Percentiles rank a stretch among this genome's conserved stretches.
Conservation (phyloP, 2,329 filamentous ascomycete species). For the Colletotrichum nymphaeae region DNA sequence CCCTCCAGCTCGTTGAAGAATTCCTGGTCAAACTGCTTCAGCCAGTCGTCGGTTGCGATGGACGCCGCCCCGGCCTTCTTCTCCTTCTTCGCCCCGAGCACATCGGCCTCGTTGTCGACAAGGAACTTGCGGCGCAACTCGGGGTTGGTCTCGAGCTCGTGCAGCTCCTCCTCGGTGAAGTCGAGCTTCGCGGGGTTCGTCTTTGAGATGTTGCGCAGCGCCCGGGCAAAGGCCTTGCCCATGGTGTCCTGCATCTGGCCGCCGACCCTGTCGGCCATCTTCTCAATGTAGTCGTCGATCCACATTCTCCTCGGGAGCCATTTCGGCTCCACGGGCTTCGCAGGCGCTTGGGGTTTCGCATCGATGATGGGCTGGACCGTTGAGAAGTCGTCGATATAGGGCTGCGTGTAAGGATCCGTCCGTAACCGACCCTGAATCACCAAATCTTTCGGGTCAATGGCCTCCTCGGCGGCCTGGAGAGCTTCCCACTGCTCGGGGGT, state of each 20-base stretch:
- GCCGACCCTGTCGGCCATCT: constrained; percentile 55
- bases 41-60: constrained; percentile 15
- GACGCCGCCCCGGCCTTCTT: background rate
- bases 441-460: constrained; percentile 80
- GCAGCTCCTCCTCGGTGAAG: constrained; percentile 67
- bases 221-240: constrained; percentile 53
- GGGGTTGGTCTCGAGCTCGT: constrained; percentile 52
- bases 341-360: constrained; percentile 65
- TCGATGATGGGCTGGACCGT: constrained; percentile 83
- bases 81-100: constrained; percentile 4
- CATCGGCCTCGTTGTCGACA: constrained; percentile 39
- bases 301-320: constrained; percentile 74
- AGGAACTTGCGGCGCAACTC: constrained; percentile 53
- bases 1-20: constrained; percentile 41
- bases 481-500: constrained; percentile 84
- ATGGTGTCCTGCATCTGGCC: constrained; percentile 57
- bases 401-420: constrained; percentile 76
- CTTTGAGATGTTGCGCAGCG: constrained; percentile 55
- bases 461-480: constrained; percentile 82
- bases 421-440: constrained; percentile 78
- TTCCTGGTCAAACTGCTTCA: constrained; percentile 38
- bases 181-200: constrained; percentile 57
- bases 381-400: constrained; percentile 87
- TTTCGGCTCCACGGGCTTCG: constrained; percentile 61
- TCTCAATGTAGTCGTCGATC: constrained; percentile 65